Base-by-base conservation (phyloP, 2,329 filamentous ascomycete genomes). In the Fusarium miscanthi region DNA sequence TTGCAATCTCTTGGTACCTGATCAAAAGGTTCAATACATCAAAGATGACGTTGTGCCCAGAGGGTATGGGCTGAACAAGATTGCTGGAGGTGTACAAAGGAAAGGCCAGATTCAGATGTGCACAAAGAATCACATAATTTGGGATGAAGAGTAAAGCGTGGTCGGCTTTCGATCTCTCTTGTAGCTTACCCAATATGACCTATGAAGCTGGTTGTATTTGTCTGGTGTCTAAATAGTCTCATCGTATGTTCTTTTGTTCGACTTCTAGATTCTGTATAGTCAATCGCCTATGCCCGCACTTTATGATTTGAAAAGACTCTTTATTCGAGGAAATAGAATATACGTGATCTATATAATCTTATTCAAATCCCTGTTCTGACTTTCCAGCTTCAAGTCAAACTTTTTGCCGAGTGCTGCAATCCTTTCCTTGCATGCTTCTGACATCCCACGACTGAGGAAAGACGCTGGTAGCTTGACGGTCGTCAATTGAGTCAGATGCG, bases 21-120 rank as follows among this genome's bases (percentile, higher is more conserved):
- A 59, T 21, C 37, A 37, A 27, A 16, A 64, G 1, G 38, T 33
- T 4, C 21, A 59, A n/a, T 64, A 64, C 10, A 27, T 63, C 40
- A n/a, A 9, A 13, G 40, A 41, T 13, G 40, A 41, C 13, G 21
- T 41, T 9, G 21, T 5, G 6, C 21, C 40, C 21, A 10, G 6
- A 41, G 40, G 40, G 13, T 41, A 41, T 41, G 8, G 40, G 6
- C n/a, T 11, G 12, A 4, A 3, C 17, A 45, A 25, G 16, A 51
- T 59, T 19, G 60, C 60, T 14, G 52, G 60, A 21, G 53, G 53
- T 6, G 31, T 63, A 3, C n/a, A 43, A 16, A 31, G 16, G 10
- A 51, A 23, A 8, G 54, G 54, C 8, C 61, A 64, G 25, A 64
- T 59, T 5, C 40, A 52, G 19, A 46, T 52, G 46, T 59, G 56